Evolutionary conservation across 2,329 filamentous ascomycete species (phyloP).

Genomic region (Grosmannia huntii): DNA sequence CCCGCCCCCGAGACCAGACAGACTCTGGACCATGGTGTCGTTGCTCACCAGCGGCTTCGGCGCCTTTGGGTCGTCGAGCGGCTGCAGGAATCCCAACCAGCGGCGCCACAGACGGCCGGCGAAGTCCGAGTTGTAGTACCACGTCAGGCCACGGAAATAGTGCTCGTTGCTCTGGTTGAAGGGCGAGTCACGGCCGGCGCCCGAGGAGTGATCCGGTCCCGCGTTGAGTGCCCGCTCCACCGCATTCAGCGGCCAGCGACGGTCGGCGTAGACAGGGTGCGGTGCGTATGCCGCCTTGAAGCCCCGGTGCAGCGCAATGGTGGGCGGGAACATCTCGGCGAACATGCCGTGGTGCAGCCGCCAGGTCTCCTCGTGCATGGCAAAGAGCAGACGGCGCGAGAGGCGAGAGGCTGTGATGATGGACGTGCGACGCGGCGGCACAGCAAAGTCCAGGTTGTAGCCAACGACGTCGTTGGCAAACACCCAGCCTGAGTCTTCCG

Average conservation of each 20-base stretch:
- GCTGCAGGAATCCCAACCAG: slow-evolving; percentile 54
- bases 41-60: slow-evolving; percentile 22
- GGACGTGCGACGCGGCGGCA: slow-evolving; percentile 54
- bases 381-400: slow-evolving; percentile 49
- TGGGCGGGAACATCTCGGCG: slow-evolving; percentile 66
- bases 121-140: slow-evolving; percentile 76
- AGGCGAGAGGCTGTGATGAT: slow-evolving; percentile 62
- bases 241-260: slow-evolving; percentile 57
- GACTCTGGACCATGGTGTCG: slow-evolving; percentile 18
- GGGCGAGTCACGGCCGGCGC: slow-evolving; percentile 42
- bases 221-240: slow-evolving; percentile 70
- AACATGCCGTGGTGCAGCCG: slow-evolving; percentile 60
- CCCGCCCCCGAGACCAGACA: slow-evolving; percentile 24
- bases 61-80: slow-evolving; percentile 6
- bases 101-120: slow-evolving; percentile 64
- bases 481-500: slow-evolving; percentile 59
- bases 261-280: slow-evolving; percentile 69
- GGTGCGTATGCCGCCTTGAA: slow-evolving; percentile 70
- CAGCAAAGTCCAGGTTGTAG: slow-evolving; percentile 39
- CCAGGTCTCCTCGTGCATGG: slow-evolving; percentile 65
- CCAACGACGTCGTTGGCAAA: slow-evolving; percentile 58
- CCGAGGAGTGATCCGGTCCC: slow-evolving; percentile 53
- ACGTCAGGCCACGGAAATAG: slow-evolving; percentile 69
- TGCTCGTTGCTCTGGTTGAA: slow-evolving; percentile 62
- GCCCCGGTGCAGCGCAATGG: slow-evolving; percentile 59